Conservation (phyloP, 768 basidiomycete genomes). For the Russula sp. region DNA sequence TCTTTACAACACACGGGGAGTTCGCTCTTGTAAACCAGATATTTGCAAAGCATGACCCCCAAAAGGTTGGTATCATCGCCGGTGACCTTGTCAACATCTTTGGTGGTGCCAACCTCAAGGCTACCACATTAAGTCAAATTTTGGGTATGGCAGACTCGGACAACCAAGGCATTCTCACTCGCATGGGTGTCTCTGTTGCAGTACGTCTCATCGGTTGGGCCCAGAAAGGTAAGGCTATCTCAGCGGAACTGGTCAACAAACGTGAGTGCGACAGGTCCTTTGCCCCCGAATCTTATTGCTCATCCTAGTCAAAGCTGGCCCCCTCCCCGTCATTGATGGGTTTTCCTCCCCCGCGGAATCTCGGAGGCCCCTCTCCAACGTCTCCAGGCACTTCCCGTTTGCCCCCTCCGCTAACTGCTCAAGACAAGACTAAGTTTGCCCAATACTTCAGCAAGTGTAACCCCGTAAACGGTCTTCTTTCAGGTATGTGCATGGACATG, state of each 20-base stretch:
- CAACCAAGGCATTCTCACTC: conserved; percentile 89
- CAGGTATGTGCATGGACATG: conserved; percentile 48
- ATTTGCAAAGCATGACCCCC: conserved; percentile 68
- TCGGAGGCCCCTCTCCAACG: conserved; percentile 52
- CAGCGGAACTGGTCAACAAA: conserved; percentile 60
- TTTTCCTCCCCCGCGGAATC: conserved; percentile 50
- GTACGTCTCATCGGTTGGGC: conserved; percentile 92
- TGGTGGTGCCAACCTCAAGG: conserved; percentile 74
- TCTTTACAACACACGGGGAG: conserved; percentile 48
- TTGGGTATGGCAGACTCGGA: conserved; percentile 92
- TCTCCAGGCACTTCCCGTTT: conserved; percentile 48
- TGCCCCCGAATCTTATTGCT: conserved; percentile 23
- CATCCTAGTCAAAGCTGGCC: conserved; percentile 61
- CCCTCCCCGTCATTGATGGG: conserved; percentile 77
- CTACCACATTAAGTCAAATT: conserved; percentile 81
- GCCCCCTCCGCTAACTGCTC: conserved; percentile 66
- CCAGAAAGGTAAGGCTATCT: conserved; percentile 76
- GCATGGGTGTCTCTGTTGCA: conserved; percentile 82
- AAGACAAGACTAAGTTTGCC: conserved; percentile 83
- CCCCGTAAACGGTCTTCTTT: conserved; percentile 73
- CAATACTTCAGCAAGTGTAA: conserved; percentile 70
- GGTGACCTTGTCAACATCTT: conserved; percentile 89
- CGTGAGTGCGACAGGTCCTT: conserved; percentile 48
- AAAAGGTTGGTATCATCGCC: conserved; percentile 79
- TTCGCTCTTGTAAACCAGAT: conserved; percentile 67